Conservation (phyloP, 495 filamentous ascomycete species). For the Cercophora samala region DNA sequence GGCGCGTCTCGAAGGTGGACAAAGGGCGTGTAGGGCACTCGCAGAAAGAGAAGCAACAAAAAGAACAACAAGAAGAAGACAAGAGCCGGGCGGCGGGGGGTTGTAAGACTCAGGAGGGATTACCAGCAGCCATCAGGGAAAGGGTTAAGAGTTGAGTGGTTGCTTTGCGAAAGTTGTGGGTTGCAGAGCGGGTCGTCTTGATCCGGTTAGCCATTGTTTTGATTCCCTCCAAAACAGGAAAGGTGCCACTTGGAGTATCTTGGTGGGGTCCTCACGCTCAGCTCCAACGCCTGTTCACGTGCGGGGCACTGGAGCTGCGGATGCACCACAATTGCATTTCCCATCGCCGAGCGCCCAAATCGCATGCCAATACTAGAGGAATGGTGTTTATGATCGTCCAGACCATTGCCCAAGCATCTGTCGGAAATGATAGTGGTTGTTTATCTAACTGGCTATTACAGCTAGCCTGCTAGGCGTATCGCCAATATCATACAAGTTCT, state of each 20-base stretch:
- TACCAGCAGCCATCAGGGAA: conserved; percentile 4
- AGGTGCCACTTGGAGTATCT: conserved; percentile 19
- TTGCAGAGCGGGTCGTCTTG: conserved; percentile 16
- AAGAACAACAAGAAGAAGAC: background rate
- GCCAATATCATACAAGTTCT: conserved; percentile 2
- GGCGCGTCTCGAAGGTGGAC: conserved; percentile 6
- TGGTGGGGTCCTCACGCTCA: conserved; percentile 20
- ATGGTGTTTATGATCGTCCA: too few relatives aligned
- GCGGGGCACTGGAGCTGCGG: background rate
- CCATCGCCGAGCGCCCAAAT: too few relatives aligned
- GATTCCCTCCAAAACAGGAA: conserved; percentile 32
- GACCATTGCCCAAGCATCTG: too few relatives aligned
- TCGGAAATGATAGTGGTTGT: too few relatives aligned
- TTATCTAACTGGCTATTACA: too few relatives aligned
- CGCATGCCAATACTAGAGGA: too few relatives aligned
- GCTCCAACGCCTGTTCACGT: conserved; percentile 33
- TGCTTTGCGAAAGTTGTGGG: conserved; percentile 28
- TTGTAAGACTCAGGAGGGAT: background rate
- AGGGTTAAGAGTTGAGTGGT: conserved; percentile 18
- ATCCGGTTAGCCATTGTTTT: conserved; percentile 33
- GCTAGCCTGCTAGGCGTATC: too few relatives aligned
- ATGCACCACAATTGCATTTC: background rate
- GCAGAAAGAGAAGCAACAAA: conserved; percentile 4
- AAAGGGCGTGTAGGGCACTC: conserved; percentile 2
- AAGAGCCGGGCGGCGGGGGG: background rate